Conservation (phyloP, 2,329 filamentous ascomycete species). For the Cordyceps militaris region DNA sequence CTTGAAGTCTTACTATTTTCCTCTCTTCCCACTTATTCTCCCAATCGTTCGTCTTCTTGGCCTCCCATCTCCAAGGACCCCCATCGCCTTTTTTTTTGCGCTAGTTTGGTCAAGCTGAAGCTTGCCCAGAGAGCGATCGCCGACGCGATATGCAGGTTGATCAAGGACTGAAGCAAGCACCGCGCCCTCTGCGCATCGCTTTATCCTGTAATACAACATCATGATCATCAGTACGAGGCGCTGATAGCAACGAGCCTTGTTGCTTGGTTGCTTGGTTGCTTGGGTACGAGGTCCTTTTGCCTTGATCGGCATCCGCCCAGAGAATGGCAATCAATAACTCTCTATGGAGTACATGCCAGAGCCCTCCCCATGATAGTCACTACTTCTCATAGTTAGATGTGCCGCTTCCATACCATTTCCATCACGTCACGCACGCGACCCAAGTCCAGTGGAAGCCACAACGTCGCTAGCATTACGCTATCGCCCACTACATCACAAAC, state of each 20-base stretch:
- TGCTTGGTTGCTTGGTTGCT: neutral
- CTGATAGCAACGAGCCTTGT: no score
- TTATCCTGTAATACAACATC: no score
- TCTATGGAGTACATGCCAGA: no score
- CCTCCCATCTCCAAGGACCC: no score
- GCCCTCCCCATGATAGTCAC: neutral
- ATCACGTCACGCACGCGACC: neutral
- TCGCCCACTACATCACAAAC: conserved; percentile 2
- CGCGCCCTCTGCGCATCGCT: no score
- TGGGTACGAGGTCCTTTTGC: neutral
- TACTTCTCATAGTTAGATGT: neutral
- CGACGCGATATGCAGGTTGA: no score
- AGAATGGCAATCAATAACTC: neutral
- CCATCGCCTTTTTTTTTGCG: no score
- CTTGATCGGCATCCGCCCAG: neutral
- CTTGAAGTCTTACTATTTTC: neutral
- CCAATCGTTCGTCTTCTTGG: neutral
- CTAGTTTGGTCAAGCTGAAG: no score
- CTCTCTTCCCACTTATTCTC: neutral
- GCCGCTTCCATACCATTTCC: neutral
- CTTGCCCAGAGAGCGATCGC: no score
- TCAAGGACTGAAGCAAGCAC: no score
- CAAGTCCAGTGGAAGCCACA: neutral
- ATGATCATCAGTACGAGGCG: no score
- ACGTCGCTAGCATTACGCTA: conserved; percentile 2